A percentile compares a stretch with the other conserved stretches of the same genome.
Conservation (phyloP, 1,139 yeast genomes). For the Sugiyamaella japonica region DNA sequence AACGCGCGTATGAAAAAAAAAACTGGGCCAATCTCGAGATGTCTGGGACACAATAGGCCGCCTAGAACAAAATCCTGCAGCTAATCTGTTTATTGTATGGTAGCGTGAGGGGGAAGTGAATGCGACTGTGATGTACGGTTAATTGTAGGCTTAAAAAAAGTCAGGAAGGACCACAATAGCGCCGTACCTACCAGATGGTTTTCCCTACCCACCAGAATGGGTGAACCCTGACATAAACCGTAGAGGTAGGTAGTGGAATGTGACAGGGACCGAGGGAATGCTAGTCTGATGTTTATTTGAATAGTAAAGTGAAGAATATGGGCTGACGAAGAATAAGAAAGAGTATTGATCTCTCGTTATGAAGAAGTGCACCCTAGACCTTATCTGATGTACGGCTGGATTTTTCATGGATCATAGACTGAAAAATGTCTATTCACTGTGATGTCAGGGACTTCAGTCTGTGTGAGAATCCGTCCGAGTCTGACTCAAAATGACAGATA, state of each 20-base stretch:
- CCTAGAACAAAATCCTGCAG: background rate
- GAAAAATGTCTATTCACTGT: background rate
- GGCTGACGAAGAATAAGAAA: no score
- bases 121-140: no score
- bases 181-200: background rate
- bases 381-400: background rate
- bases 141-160: background rate
- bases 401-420: background rate
- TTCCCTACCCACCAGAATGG: background rate
- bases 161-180: background rate
- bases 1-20: background rate
- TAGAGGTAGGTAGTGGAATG: no score
- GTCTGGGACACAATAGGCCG: background rate
- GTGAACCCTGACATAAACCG: no score
- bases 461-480: no score
- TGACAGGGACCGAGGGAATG: no score
- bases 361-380: background rate
- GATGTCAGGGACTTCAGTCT: background rate
- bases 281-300: no score
- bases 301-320: no score
- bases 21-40: background rate
- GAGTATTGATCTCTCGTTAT: no score
- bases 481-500: conserved; percentile 12
- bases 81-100: background rate
- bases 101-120: background rate